phyloP scores from a whole-genome alignment of 805 yeast genomes.

The Yamadazyma ubonensis region DNA sequence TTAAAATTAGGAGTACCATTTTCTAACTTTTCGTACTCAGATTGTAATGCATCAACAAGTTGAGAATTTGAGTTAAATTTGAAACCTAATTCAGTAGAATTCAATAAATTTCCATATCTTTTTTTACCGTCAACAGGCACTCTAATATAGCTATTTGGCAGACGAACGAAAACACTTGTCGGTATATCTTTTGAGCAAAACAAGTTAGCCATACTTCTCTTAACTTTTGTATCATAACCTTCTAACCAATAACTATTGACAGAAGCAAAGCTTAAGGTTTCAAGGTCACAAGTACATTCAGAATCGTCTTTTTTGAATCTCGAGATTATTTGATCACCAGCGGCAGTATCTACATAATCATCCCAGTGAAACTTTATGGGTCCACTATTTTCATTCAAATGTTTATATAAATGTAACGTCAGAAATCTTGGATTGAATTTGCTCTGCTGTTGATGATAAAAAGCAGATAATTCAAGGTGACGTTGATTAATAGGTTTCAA shows the following conservation, averaged over 20 bases:
- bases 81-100: conserved; percentile 3
- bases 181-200: conserved; percentile 34
- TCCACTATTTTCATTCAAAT: conserved; percentile 8
- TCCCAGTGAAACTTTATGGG: conserved; percentile 31
- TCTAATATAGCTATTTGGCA: conserved; percentile 24
- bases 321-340: conserved; percentile 22
- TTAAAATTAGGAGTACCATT: not conserved
- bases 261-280: conserved; percentile 20
- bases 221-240: conserved; percentile 30
- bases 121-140: conserved; percentile 29
- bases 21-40: conserved; percentile 3
- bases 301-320: conserved; percentile 17
- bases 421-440: conserved; percentile 27
- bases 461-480: conserved; percentile 22
- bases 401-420: conserved; percentile 14
- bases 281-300: conserved; percentile 26
- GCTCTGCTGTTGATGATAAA: conserved; percentile 22
- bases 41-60: not conserved
- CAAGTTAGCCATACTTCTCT: conserved; percentile 33
- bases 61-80: not conserved
- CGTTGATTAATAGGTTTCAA: conserved; percentile 21
- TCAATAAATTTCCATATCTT: conserved; percentile 19
- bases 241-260: conserved; percentile 37
- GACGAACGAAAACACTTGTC: conserved; percentile 22
- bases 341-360: conserved; percentile 35